Percentiles rank a stretch among this genome's conserved stretches.
Conservation (phyloP, 2,329 filamentous ascomycete genomes). For the Hypoxylon sp. region DNA sequence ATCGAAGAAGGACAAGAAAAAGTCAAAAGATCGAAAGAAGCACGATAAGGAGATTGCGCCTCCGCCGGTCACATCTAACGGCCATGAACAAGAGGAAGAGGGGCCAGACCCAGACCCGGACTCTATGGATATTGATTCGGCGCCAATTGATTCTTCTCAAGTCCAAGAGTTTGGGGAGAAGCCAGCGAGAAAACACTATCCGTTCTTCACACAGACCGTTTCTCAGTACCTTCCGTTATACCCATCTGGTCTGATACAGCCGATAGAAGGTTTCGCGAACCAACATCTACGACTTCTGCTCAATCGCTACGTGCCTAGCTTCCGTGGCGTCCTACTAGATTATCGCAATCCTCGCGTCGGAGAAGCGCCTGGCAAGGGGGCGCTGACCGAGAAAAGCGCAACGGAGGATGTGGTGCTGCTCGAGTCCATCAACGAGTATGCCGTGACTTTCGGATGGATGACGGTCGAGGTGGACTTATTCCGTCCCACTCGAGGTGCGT, state of each 20-base stretch:
- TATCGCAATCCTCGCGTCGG: constrained; percentile 75
- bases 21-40: constrained; percentile 39
- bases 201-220: constrained; percentile 81
- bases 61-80: constrained; percentile 9
- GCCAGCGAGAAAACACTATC: constrained; percentile 59
- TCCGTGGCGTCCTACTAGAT: constrained; percentile 77
- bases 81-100: constrained; percentile 38
- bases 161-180: constrained; percentile 44
- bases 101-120: constrained; percentile 40
- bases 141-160: constrained; percentile 46
- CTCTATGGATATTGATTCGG: constrained; percentile 53
- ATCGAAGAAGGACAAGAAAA: constrained; percentile 50
- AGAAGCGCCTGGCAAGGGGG: constrained; percentile 61
- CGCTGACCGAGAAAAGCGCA: constrained; percentile 58
- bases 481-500: constrained; percentile 74
- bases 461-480: constrained; percentile 89
- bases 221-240: constrained; percentile 82
- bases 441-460: constrained; percentile 85
- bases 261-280: constrained; percentile 74
- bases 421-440: constrained; percentile 78
- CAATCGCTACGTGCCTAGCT: constrained; percentile 77
- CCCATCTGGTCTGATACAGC: constrained; percentile 73
- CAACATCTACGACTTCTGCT: constrained; percentile 79
- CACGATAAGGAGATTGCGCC: too few relatives aligned
- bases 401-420: constrained; percentile 55